phyloP scores from a whole-genome alignment of 352 stramenopile species.

The Halophytophthora polymorphica region DNA sequence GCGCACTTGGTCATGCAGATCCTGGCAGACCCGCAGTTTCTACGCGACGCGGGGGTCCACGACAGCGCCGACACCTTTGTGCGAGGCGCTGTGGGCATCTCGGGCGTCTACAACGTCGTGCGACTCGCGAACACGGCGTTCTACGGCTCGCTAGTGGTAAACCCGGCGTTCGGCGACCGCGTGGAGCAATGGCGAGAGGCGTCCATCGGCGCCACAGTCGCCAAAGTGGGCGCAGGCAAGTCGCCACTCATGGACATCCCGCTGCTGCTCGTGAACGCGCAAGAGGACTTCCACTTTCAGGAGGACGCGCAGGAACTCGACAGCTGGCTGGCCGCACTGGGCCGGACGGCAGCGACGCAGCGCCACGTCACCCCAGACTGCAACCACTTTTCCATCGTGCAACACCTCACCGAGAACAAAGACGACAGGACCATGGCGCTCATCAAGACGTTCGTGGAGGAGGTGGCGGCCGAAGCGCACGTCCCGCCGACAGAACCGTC shows the following conservation, averaged over 20 bases:
- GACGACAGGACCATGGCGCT: constrained; percentile 40
- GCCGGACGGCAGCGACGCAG: constrained; percentile 31
- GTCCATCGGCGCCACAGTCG: constrained; percentile 48
- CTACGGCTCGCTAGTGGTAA: constrained; percentile 65
- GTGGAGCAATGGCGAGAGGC: constrained; percentile 70
- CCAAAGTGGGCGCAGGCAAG: constrained; percentile 22
- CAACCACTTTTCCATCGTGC: constrained; percentile 79
- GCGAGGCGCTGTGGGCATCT: constrained; percentile 66
- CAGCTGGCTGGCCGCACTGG: constrained; percentile 39
- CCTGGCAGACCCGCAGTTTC: constrained; percentile 51
- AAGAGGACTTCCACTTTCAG: constrained; percentile 82
- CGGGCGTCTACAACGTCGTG: constrained; percentile 85
- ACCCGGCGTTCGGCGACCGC: constrained; percentile 65
- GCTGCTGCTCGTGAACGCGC: constrained; percentile 57
- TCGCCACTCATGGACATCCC: constrained; percentile 54
- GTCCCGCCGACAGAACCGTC: constrained; percentile 2
- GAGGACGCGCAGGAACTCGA: constrained; percentile 67
- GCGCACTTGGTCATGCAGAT: constrained; percentile 77
- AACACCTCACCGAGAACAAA: constrained; percentile 40
- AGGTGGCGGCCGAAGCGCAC: constrained; percentile 8
- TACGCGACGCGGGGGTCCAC: constrained; percentile 34
- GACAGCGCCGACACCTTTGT: constrained; percentile 34
- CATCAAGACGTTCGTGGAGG: constrained; percentile 43
- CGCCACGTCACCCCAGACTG: constrained; percentile 39
- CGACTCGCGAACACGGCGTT: constrained; percentile 68